Conservation (phyloP, 2,329 filamentous ascomycete species). For the Fusarium sp. region DNA sequence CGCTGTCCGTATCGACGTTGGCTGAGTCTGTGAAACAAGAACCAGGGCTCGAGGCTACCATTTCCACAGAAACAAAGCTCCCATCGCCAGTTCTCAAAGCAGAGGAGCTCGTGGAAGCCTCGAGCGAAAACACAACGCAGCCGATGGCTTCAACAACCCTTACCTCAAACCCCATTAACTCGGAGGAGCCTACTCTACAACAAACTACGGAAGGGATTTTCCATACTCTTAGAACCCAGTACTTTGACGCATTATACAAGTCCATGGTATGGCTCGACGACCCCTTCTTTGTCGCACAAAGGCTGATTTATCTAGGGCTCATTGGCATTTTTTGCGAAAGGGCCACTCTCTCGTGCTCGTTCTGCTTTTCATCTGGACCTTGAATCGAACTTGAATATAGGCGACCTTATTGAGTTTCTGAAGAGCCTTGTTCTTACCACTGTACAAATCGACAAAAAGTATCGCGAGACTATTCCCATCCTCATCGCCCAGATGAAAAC, state of each 20-base stretch:
- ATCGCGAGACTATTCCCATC: slow-evolving; percentile 73
- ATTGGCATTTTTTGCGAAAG: slow-evolving; percentile 85
- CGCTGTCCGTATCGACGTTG: slow-evolving; percentile 54
- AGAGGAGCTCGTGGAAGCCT: slow-evolving; percentile 22
- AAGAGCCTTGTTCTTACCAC: slow-evolving; percentile 73
- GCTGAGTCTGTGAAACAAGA: slow-evolving; percentile 42
- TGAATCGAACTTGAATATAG: slow-evolving; percentile 67
- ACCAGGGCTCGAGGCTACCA: slow-evolving; percentile 23
- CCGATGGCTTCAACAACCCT: neutral
- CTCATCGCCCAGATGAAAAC: slow-evolving; percentile 67
- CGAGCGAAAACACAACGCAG: neutral
- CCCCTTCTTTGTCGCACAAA: neutral
- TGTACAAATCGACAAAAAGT: slow-evolving; percentile 79
- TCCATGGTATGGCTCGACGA: slow-evolving; percentile 62
- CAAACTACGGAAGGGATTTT: slow-evolving; percentile 63
- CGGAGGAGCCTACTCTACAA: slow-evolving; percentile 37
- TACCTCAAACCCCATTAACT: slow-evolving; percentile 1
- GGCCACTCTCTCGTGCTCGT: slow-evolving; percentile 77
- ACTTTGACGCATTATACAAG: slow-evolving; percentile 69
- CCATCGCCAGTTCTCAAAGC: slow-evolving; percentile 33
- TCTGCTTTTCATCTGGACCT: slow-evolving; percentile 73
- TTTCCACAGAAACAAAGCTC: slow-evolving; percentile 27
- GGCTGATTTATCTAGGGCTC: slow-evolving; percentile 63
- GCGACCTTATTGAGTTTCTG: slow-evolving; percentile 73
- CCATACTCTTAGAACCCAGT: slow-evolving; percentile 65